A percentile compares a stretch with the other conserved stretches of the same genome.
Evolutionary conservation across 345 rosid genomes (phyloP).

Genomic region (Orychophragmus violaceus): DNA sequence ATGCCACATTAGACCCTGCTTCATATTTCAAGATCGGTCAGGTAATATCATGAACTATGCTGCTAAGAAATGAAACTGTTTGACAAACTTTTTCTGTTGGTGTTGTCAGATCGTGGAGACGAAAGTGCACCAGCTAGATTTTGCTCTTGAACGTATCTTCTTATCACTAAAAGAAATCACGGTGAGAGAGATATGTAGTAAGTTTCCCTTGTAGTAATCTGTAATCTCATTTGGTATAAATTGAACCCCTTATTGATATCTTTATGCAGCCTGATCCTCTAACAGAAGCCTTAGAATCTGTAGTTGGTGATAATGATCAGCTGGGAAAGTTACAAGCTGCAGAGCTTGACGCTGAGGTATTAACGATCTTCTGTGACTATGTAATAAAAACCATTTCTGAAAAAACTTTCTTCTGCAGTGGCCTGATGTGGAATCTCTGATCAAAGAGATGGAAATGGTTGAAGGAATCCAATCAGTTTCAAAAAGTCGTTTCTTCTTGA

Average conservation of each 20-base stretch:
- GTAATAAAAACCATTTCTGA: not conserved
- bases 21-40: slow-evolving; percentile 78
- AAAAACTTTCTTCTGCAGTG: slow-evolving; percentile 46
- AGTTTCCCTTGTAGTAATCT: no score
- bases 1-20: slow-evolving; percentile 83
- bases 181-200: no score
- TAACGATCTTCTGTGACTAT: not conserved
- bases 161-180: slow-evolving; percentile 77
- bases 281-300: slow-evolving; percentile 68
- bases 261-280: slow-evolving; percentile 78
- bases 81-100: not conserved
- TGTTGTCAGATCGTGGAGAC: slow-evolving; percentile 75
- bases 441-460: slow-evolving; percentile 67
- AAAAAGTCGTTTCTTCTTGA: slow-evolving; percentile 82
- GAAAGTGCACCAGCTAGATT: slow-evolving; percentile 87
- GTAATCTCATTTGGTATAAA: no score
- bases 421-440: slow-evolving; percentile 83
- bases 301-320: slow-evolving; percentile 57
- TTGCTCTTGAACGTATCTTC: slow-evolving; percentile 74
- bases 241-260: no score
- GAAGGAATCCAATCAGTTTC: slow-evolving; percentile 75
- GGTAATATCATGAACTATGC: slow-evolving; percentile 38
- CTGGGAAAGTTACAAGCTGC: slow-evolving; percentile 61
- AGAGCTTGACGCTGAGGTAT: slow-evolving; percentile 69
- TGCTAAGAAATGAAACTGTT: not conserved